Evolutionary conservation across 192 early-diverging fungal genomes (phyloP), one percentile per base, ranked within the genome.

Genomic region (Coemansia brasiliensis): DNA sequence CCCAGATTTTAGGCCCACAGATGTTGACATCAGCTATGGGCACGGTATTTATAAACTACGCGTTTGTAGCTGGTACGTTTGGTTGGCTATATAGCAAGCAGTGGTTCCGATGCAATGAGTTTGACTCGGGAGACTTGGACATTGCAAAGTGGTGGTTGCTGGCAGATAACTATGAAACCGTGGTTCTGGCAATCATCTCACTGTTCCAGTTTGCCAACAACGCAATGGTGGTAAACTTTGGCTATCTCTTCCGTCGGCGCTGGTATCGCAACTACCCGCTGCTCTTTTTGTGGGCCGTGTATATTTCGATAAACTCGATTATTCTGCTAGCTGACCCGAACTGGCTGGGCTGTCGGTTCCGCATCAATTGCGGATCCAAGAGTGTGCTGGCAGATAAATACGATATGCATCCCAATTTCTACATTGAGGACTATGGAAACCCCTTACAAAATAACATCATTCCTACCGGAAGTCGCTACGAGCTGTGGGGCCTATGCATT

Each of bases 91-190:
- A 86, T 75, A 70, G 75, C 35, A 86, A 90, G 50, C 43, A 62
- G 15, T 93, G 86, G 86, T 93, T 90, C 82, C 70, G 83, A 17
- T 93, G 91, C 77, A 74, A 89, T 59, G 88, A 93, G 76, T 93
- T 93, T 72, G 88, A 92, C 61, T 78, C 79, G 32, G 67, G 79
- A 21, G 67, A 81, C 35, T 72, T 84, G 25, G 85, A 93, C 60
- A 77, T 87, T 16, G 59, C 83, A 27, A 69, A 83, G 35, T 93
- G 91, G 91, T 93, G 91, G 91, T 74, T 90, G 27, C 68, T 93
- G 35, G 89, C 83, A 40, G 91, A 93, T 62, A 92, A 89, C 63
- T 93, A 83, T 57, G 89, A 93, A 74, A 78, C 82, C 12, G 85
- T 69, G 58, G 58, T 88, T 35, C 82, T 88, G 18, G 81, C 84